Evolutionary conservation across 2,329 filamentous ascomycete genomes (phyloP).

Genomic region (Fusarium mangiferae): DNA sequence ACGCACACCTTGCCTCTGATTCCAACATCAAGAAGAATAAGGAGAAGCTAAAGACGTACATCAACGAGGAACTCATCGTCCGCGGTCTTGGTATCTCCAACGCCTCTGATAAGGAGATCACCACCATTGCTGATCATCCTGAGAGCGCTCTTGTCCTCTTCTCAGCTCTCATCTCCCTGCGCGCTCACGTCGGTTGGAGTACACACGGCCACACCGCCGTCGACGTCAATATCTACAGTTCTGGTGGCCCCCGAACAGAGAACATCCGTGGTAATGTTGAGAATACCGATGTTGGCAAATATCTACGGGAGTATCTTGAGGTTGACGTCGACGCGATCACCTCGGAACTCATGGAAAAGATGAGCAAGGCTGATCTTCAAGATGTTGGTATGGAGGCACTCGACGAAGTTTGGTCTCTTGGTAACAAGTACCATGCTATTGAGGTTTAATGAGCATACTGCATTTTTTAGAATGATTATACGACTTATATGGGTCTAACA

Average conservation of each 20-base stretch:
- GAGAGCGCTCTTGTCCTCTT: slow-evolving; percentile 68
- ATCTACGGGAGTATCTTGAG: slow-evolving; percentile 80
- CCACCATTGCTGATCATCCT: slow-evolving; percentile 69
- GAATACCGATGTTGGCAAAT: slow-evolving; percentile 91
- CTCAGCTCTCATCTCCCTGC: slow-evolving; percentile 85
- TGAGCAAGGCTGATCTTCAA: slow-evolving; percentile 28
- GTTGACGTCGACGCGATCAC: slow-evolving; percentile 85
- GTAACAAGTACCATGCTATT: slow-evolving; percentile 25
- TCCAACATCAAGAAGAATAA: slow-evolving; percentile 47
- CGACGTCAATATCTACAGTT: slow-evolving; percentile 96
- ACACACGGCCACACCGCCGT: slow-evolving; percentile 94
- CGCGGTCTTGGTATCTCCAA: slow-evolving; percentile 81
- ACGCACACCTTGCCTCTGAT: slow-evolving; percentile 62
- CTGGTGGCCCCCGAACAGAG: slow-evolving; percentile 70
- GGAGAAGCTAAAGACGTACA: slow-evolving; percentile 67
- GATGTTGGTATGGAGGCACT: slow-evolving; percentile 25
- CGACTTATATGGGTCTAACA: neutral
- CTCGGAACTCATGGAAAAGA: slow-evolving; percentile 73
- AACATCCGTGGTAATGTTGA: slow-evolving; percentile 86
- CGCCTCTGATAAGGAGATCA: slow-evolving; percentile 76
- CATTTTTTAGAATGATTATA: neutral
- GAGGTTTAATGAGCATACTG: neutral
- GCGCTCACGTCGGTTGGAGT: slow-evolving; percentile 91
- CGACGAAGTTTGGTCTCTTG: slow-evolving; percentile 25
- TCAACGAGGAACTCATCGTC: slow-evolving; percentile 74